These are phyloP conservation scores for Neospermospora avenae DNA, from an alignment of 2,329 filamentous ascomycete species.

Conservation along the genomic window DNA sequence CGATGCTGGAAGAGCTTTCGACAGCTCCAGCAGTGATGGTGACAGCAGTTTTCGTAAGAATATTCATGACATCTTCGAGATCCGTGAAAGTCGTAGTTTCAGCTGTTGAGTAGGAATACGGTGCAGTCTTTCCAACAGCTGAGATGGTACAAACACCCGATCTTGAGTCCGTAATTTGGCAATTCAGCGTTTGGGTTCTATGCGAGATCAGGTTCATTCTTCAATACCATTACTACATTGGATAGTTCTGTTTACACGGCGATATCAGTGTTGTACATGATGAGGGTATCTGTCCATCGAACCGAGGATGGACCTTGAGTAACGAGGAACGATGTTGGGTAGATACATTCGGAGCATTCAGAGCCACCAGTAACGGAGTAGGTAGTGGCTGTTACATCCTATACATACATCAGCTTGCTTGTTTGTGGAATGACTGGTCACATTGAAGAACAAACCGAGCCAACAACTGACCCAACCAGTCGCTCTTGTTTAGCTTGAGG, in stretches of 20 bases:
- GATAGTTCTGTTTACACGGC: not conserved
- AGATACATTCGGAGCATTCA: conserved; percentile 17
- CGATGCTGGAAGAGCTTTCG: not conserved
- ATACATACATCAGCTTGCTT: not conserved
- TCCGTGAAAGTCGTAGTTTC: conserved; percentile 6
- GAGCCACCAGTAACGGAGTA: conserved; percentile 17
- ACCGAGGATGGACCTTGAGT: conserved; percentile 29
- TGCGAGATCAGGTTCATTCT: not conserved
- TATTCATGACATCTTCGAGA: not conserved
- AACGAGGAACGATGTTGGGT: conserved; percentile 24
- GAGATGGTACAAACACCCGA: conserved; percentile 16
- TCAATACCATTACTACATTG: not conserved
- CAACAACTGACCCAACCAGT: conserved; percentile 17
- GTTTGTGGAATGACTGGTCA: not conserved
- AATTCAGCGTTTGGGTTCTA: conserved; percentile 16
- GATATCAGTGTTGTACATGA: not conserved
- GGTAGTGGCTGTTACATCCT: conserved; percentile 21
- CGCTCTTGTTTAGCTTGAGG: not conserved
- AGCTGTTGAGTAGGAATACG: not conserved
- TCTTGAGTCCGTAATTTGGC: conserved; percentile 15
- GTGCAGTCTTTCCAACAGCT: not conserved
- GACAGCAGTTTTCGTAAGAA: conserved; percentile 11
- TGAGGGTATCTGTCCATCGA: conserved; percentile 3
- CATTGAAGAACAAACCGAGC: not conserved
- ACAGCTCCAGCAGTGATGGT: conserved; percentile 23